Percentiles rank a stretch among this genome's conserved stretches.
Conservation (phyloP, 2,329 filamentous ascomycete species). For the Aureobasidium vineae region DNA sequence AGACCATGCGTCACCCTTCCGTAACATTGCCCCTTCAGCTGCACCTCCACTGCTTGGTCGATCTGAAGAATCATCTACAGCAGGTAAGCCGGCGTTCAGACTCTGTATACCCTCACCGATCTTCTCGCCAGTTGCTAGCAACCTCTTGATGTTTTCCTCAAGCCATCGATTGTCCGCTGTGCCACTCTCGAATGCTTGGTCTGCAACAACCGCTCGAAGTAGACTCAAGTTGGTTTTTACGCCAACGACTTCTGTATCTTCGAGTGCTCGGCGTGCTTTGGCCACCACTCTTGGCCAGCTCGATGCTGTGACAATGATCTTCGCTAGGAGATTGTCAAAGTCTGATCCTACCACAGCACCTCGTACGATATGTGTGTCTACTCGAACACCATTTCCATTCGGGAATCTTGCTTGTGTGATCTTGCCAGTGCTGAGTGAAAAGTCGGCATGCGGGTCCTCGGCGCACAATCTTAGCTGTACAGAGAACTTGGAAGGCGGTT, state of each 20-base stretch:
- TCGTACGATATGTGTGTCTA: constrained; percentile 56
- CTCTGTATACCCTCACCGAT: not conserved
- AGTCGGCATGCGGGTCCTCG: constrained; percentile 54
- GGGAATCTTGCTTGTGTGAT: constrained; percentile 56
- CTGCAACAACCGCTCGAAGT: constrained; percentile 54
- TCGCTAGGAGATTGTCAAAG: constrained; percentile 60
- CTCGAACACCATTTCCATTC: constrained; percentile 56
- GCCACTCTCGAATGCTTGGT: constrained; percentile 51
- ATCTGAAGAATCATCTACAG: not conserved
- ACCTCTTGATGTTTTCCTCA: constrained; percentile 47
- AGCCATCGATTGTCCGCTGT: constrained; percentile 59
- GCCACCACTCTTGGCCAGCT: constrained; percentile 53
- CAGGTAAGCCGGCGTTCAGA: not conserved
- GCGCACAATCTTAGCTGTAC: constrained; percentile 60
- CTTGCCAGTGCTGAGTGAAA: constrained; percentile 60
- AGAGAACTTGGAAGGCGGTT: constrained; percentile 45
- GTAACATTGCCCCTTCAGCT: constrained; percentile 44
- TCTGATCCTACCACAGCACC: constrained; percentile 52
- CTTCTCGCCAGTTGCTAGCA: constrained; percentile 36
- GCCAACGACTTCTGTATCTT: constrained; percentile 56
- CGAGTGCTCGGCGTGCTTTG: constrained; percentile 56
- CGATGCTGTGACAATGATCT: constrained; percentile 57
- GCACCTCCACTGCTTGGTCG: not conserved
- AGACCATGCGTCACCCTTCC: constrained; percentile 60
- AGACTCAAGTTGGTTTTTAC: constrained; percentile 59